Base-by-base conservation (phyloP, 2,329 filamentous ascomycete species). In the Exutisphaerella laricina region DNA sequence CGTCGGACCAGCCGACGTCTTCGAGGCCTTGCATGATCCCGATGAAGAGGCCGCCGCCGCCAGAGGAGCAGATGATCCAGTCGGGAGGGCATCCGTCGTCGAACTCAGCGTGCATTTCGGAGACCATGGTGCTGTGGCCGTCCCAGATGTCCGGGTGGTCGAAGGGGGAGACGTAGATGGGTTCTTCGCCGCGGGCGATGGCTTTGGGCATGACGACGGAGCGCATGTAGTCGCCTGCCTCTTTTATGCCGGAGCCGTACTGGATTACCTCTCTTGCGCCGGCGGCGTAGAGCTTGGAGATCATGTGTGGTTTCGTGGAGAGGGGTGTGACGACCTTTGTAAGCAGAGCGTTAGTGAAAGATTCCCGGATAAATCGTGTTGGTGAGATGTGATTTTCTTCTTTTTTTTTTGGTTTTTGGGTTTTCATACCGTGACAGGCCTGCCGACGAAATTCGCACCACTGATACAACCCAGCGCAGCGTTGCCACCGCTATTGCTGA, bases 381-480 rank as follows among this genome's bases (percentile, higher is more conserved):
- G n/a, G n/a, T n/a, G n/a, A n/a, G n/a, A n/a, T n/a, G n/a, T n/a
- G n/a, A n/a, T n/a, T n/a, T n/a, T n/a, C n/a, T n/a, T n/a, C n/a
- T n/a, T n/a, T n/a, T n/a, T n/a, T n/a, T n/a, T n/a, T n/a, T n/a
- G n/a, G n/a, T n/a, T n/a, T n/a, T n/a, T n/a, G n/a, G n/a, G n/a
- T n/a, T n/a, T n/a, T n/a, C 41, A 12, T 28, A 92, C 82, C 3
- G 86, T 89, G 61, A 79, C 82, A 1, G 78, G 78, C 30, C 77
- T 74, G 6, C 43, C 68, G 5, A 92, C 73, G 2, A 77, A 70
- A 16, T 71, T 70, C 10, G 86, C 84, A 1, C 86, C 84, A 36
- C 79, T 81, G 9, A 85, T 84, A 57, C 84, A 87, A 1, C 86
- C 87, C 6, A 94, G 77, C 2, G 88, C 87, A 4, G 88, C 87